Conservation (phyloP, 805 yeast genomes). For the Yarrowia alimentaria region DNA sequence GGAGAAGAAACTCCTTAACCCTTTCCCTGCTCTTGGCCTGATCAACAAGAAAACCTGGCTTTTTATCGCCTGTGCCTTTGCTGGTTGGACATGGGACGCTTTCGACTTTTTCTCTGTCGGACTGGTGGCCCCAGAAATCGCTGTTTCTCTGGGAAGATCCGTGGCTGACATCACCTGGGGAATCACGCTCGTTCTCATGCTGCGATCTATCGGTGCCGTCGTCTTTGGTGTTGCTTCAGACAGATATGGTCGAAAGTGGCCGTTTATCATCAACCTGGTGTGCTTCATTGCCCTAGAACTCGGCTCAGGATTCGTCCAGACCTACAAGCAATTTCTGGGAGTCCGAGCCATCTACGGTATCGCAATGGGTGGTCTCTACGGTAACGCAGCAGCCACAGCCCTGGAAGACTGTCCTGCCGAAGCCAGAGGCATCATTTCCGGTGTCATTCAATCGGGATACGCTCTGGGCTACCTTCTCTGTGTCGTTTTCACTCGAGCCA, state of each 20-base stretch:
- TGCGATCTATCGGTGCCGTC: slow-evolving; percentile 68
- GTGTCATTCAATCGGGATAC: slow-evolving; percentile 78
- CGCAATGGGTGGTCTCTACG: slow-evolving; percentile 71
- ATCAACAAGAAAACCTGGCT: slow-evolving; percentile 58
- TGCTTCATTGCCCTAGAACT: slow-evolving; percentile 57
- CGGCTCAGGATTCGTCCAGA: slow-evolving; percentile 64
- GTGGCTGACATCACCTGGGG: slow-evolving; percentile 66
- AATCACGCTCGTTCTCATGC: slow-evolving; percentile 66
- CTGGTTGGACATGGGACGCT: slow-evolving; percentile 72
- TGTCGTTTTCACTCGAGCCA: slow-evolving; percentile 61
- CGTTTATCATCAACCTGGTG: slow-evolving; percentile 53
- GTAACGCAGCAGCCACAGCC: slow-evolving; percentile 63
- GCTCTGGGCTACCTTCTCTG: slow-evolving; percentile 67
- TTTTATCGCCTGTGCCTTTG: slow-evolving; percentile 56
- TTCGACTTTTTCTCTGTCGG: slow-evolving; percentile 68
- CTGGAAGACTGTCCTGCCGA: slow-evolving; percentile 60
- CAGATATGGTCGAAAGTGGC: slow-evolving; percentile 63
- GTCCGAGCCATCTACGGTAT: slow-evolving; percentile 66
- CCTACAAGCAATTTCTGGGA: slow-evolving; percentile 57
- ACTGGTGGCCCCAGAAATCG: slow-evolving; percentile 52
- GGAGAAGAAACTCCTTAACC: slow-evolving; percentile 47
- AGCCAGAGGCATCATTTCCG: slow-evolving; percentile 62
- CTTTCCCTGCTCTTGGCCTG: slow-evolving; percentile 54
- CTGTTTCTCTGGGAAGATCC: slow-evolving; percentile 46
- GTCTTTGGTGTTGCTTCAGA: slow-evolving; percentile 63